Conservation (phyloP, 2,329 filamentous ascomycete genomes). For the Hypoxylon sp. region DNA sequence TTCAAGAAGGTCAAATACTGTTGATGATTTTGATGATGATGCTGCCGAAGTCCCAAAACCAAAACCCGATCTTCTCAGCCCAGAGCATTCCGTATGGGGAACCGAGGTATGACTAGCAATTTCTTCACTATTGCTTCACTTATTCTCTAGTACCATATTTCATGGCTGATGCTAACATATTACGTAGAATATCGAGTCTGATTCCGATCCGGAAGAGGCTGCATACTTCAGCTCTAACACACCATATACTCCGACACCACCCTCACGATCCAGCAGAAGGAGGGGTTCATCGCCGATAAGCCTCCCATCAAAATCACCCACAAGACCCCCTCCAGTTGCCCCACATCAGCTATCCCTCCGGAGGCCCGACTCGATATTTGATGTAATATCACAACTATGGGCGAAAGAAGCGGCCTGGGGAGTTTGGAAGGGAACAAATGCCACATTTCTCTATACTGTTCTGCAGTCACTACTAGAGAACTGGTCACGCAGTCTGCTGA, state of each 20-base stretch:
- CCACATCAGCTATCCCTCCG: constrained; percentile 74
- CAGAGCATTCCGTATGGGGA: constrained; percentile 47
- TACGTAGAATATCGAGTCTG: constrained; percentile 59
- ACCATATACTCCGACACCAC: constrained; percentile 63
- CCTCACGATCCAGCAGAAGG: constrained; percentile 49
- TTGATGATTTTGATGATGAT: too few relatives aligned
- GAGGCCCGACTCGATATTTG: constrained; percentile 81
- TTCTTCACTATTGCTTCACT: constrained; percentile 27
- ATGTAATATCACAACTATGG: constrained; percentile 89
- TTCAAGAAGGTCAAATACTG: too few relatives aligned
- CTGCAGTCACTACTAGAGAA: constrained; percentile 88
- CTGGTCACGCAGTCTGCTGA: constrained; percentile 90
- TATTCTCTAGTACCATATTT: neutral
- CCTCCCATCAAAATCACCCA: constrained; percentile 50
- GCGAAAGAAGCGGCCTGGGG: constrained; percentile 88
- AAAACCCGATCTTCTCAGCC: constrained; percentile 20
- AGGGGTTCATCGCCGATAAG: constrained; percentile 45
- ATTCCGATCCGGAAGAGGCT: constrained; percentile 79
- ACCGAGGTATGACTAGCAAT: constrained; percentile 40
- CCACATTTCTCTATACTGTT: constrained; percentile 90
- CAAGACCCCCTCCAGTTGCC: constrained; percentile 47
- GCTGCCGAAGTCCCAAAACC: neutral
- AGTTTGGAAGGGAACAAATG: constrained; percentile 93
- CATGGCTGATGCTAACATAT: constrained; percentile 30
- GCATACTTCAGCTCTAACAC: constrained; percentile 81